Conservation (phyloP, 371 early-diverging fungal genomes). For the Mucor saturninus region DNA sequence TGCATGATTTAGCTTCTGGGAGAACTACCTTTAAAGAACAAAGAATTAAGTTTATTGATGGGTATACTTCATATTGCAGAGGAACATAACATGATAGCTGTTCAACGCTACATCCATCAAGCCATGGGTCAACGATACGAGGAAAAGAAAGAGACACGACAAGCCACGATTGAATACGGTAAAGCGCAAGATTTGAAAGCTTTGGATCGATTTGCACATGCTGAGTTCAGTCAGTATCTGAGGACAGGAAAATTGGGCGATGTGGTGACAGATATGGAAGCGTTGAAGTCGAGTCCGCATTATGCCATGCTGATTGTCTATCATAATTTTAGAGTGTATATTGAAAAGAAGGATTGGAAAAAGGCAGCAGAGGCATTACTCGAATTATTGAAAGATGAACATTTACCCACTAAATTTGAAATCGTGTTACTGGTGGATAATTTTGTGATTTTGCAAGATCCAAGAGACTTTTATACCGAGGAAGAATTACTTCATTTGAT, state of each 20-base stretch:
- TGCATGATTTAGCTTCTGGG: conserved; percentile 2
- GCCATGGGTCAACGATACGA: conserved; percentile 29
- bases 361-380: conserved; percentile 7
- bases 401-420: conserved; percentile 19
- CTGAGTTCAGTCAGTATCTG: conserved; percentile 24
- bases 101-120: conserved; percentile 6
- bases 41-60: conserved; percentile 3
- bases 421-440: conserved; percentile 22
- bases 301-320: conserved; percentile 31
- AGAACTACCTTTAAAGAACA: background rate
- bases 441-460: conserved; percentile 13
- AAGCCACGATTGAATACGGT: conserved; percentile 33
- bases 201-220: conserved; percentile 30
- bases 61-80: conserved; percentile 1
- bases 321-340: conserved; percentile 12
- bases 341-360: conserved; percentile 16
- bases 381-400: conserved; percentile 2
- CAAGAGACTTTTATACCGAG: conserved; percentile 6
- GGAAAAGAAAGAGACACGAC: conserved; percentile 4
- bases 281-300: conserved; percentile 20
- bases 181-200: conserved; percentile 26
- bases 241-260: conserved; percentile 23
- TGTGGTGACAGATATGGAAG: conserved; percentile 19
- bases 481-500: conserved; percentile 3
- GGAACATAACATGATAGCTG: background rate